Conservation (phyloP, 805 yeast genomes). For the Candida arabinofermentans region DNA sequence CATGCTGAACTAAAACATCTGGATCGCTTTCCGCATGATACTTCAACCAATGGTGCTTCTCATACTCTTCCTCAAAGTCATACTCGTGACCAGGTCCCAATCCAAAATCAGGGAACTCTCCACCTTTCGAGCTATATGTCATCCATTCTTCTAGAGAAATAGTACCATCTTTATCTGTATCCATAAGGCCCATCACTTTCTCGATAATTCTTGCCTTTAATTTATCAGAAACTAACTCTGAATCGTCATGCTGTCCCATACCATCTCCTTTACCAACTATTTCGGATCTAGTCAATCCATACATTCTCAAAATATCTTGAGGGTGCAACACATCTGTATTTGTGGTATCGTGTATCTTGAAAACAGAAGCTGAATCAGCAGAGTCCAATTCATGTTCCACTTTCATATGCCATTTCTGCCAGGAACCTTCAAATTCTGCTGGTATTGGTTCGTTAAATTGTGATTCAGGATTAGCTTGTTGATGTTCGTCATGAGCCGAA, state of each 20-base stretch:
- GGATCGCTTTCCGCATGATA: slow-evolving; percentile 78
- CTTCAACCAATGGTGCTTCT: slow-evolving; percentile 90
- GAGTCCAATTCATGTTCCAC: slow-evolving; percentile 78
- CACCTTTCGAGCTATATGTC: slow-evolving; percentile 54
- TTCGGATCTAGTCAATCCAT: slow-evolving; percentile 70
- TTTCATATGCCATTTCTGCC: slow-evolving; percentile 91
- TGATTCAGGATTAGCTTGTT: slow-evolving; percentile 7
- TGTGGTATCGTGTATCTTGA: slow-evolving; percentile 72
- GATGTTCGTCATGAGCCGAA: neutral
- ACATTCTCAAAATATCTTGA: slow-evolving; percentile 69
- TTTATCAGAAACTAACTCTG: slow-evolving; percentile 53
- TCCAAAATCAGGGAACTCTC: slow-evolving; percentile 85
- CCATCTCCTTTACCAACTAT: slow-evolving; percentile 90
- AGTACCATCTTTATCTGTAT: slow-evolving; percentile 60
- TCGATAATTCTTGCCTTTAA: slow-evolving; percentile 52
- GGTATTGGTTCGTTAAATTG: slow-evolving; percentile 45
- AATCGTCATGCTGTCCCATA: slow-evolving; percentile 71
- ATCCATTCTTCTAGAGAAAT: slow-evolving; percentile 70
- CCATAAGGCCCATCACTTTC: slow-evolving; percentile 56
- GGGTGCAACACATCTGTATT: slow-evolving; percentile 52
- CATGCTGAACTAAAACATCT: slow-evolving; percentile 72
- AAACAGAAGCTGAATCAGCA: slow-evolving; percentile 72
- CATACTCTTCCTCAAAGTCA: slow-evolving; percentile 90
- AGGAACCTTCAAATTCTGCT: slow-evolving; percentile 42
- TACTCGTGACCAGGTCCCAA: slow-evolving; percentile 86